Percentiles rank a stretch among this genome's conserved stretches.
Evolutionary conservation across 1,284 basidiomycete genomes (phyloP).

Genomic region (Rhodotorula glutinis): DNA sequence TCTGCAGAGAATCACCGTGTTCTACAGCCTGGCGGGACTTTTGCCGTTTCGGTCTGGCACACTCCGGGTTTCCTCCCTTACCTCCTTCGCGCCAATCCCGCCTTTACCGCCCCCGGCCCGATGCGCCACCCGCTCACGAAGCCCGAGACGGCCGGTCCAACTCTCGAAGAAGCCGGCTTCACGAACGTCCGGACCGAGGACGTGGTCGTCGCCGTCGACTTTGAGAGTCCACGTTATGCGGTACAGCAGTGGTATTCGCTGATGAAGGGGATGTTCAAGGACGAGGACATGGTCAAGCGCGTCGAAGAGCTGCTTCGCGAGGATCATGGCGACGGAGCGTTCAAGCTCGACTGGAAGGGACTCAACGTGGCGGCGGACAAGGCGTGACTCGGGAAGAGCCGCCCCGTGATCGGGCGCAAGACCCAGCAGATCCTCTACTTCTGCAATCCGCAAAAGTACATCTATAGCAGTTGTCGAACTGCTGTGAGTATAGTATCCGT

Average conservation of each 20-base stretch:
- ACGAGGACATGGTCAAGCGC: slow-evolving; percentile 2
- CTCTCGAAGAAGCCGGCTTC: not conserved
- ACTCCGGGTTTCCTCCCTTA: slow-evolving; percentile 2
- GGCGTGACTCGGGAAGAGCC: not conserved
- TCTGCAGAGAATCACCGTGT: not conserved
- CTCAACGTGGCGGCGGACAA: not conserved
- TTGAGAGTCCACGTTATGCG: not conserved
- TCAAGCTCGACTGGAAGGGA: slow-evolving; percentile 6
- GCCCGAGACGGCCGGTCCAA: not conserved
- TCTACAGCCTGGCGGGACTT: not conserved
- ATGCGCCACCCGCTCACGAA: not conserved
- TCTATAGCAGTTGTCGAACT: too few relatives aligned
- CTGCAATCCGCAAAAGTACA: too few relatives aligned
- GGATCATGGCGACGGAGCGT: not conserved
- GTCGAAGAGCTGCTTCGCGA: not conserved
- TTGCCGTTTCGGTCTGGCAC: slow-evolving; percentile 9
- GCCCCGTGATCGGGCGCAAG: too few relatives aligned
- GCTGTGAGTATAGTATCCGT: too few relatives aligned
- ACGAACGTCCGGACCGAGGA: not conserved
- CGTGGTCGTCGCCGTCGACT: not conserved
- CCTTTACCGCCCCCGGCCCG: not conserved
- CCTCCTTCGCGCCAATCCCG: slow-evolving; percentile 2
- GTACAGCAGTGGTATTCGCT: not conserved
- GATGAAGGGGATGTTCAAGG: not conserved
- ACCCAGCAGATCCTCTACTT: too few relatives aligned